Evolutionary conservation across 2,329 filamentous ascomycete genomes (phyloP), one percentile per base, ranked within the genome.

Genomic region (Fusarium mangiferae): DNA sequence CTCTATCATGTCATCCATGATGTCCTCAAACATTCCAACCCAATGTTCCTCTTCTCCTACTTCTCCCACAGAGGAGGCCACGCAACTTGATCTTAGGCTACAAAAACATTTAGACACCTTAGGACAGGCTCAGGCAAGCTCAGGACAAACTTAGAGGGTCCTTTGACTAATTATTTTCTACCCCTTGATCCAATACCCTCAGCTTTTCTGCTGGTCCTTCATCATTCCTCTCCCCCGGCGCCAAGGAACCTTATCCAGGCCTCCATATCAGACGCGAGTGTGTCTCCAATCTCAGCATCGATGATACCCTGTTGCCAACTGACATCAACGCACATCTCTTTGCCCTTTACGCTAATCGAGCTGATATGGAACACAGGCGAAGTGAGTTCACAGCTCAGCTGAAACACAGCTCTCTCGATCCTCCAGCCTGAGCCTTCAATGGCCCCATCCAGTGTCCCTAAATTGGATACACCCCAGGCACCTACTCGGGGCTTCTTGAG

Each of bases 391-490:
- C 70, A 75, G 41, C 77, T 75, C 22, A 77, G 56, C 33, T 71
- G 65, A 76, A 79, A 62, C 41, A 68, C 46, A 68, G 78, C 48
- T 56, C 58, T 55, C 66, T 70, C 59, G 13, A 80, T 75, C 28
- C 52, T 65, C 79, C 79, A 80, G 14, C 39, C 62, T 18, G 59
- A 11, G 17, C 38, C 56, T n/a, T 55, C 54, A 24, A 36, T 36
- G 12, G 38, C 48, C 26, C 73, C 78, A 49, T 80, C 76, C 3
- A 81, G 39, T 12, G 70, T 75, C 12, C 79, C 79, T 5, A 81
- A 62, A 62, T 81, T 81, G 28, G 76, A 79, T 14, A 80, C 72
- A 24, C 68, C 59, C 73, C 77, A 77, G 2, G 72, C 70, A 18
- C 65, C 42, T 15, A 48, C 56, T 18, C 79, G 72, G 20, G 79